These are phyloP conservation scores for Sporothrix luriei DNA, from an alignment of 2,329 filamentous ascomycete genomes.

Conservation along the genomic window DNA sequence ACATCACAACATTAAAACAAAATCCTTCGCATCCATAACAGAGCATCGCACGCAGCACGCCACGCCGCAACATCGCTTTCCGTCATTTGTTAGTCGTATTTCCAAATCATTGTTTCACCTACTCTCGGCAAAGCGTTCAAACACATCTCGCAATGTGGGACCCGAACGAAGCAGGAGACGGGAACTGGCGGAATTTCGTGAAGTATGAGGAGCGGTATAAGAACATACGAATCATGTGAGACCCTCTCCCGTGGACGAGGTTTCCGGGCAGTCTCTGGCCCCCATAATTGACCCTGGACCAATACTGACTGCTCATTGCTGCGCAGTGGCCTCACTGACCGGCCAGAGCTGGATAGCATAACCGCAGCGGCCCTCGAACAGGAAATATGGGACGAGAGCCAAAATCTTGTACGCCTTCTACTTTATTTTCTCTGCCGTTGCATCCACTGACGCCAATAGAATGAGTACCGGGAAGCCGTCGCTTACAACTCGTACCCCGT, in stretches of 20 bases:
- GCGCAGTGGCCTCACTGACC: neutral
- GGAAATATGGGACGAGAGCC: neutral
- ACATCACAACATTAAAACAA: neutral
- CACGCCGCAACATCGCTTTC: neutral
- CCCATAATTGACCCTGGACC: neutral
- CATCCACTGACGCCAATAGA: no score
- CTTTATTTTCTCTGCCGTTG: no score
- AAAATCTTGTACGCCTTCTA: neutral
- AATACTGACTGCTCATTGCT: neutral
- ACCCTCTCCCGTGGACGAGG: neutral
- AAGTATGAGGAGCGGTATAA: conserved; percentile 6
- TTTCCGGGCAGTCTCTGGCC: neutral
- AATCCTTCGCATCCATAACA: no score
- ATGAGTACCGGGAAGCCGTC: no score
- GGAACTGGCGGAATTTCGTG: conserved; percentile 4
- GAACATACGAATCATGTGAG: conserved; percentile 26
- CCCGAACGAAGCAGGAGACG: neutral
- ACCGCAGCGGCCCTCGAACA: neutral
- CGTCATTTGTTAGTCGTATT: neutral
- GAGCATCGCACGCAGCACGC: neutral
- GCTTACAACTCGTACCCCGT: no score
- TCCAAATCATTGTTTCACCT: neutral
- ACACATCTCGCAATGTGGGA: neutral
- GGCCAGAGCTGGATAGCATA: neutral
- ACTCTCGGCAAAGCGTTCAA: neutral